These are phyloP conservation scores for Coemansia sp. DNA, from an alignment of 371 early-diverging fungal genomes.

Conservation along the genomic window DNA sequence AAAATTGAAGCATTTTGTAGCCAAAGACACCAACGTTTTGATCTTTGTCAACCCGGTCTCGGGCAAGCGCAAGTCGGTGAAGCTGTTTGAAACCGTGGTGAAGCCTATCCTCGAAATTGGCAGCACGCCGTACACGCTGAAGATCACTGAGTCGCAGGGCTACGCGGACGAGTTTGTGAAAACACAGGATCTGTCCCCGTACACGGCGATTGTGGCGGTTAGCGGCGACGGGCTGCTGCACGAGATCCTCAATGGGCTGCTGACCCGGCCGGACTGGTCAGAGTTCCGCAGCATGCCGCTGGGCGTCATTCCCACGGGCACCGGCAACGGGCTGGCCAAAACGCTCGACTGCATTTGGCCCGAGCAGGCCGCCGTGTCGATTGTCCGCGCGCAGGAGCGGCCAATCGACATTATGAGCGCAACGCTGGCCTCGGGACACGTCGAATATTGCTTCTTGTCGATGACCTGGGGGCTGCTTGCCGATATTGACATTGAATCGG, in stretches of 20 bases:
- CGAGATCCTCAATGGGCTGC: constrained; percentile 61
- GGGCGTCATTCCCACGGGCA: constrained; percentile 53
- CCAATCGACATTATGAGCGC: constrained; percentile 53
- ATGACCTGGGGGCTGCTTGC: constrained; percentile 61
- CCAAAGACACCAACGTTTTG: constrained; percentile 20
- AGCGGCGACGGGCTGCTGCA: constrained; percentile 69
- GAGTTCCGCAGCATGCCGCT: constrained; percentile 51
- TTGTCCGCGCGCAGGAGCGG: constrained; percentile 51
- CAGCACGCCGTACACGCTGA: constrained; percentile 48
- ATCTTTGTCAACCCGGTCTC: constrained; percentile 60
- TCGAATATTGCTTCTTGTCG: constrained; percentile 52
- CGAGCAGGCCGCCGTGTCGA: constrained; percentile 49
- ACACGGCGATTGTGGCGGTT: constrained; percentile 53
- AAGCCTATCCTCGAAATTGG: constrained; percentile 57
- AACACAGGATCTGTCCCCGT: constrained; percentile 48
- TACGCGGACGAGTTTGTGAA: constrained; percentile 56
- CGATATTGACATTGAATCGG: constrained; percentile 68
- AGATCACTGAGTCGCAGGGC: constrained; percentile 34
- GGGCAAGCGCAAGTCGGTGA: constrained; percentile 56
- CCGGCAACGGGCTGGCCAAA: constrained; percentile 53
- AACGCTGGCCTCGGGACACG: constrained; percentile 46
- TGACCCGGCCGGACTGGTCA: constrained; percentile 57
- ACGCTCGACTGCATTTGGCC: constrained; percentile 48
- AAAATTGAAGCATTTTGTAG: constrained; percentile 10
- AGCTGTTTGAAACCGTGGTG: constrained; percentile 51